Conservation (phyloP, 352 stramenopile genomes). For the Thalassiosira mediterranea region DNA sequence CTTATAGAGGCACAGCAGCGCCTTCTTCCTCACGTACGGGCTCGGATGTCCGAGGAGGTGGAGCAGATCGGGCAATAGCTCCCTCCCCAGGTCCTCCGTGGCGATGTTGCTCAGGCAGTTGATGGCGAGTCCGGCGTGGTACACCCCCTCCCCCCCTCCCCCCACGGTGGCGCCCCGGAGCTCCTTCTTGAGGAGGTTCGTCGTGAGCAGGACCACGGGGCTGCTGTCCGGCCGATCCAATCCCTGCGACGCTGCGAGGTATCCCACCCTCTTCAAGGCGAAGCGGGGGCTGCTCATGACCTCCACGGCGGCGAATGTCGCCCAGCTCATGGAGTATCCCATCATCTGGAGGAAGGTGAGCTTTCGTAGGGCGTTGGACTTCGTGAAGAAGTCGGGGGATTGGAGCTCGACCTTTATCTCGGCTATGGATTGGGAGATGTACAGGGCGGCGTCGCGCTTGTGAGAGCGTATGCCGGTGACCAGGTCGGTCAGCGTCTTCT, state of each 20-base stretch:
- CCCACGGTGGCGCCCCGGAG: conserved; percentile 80
- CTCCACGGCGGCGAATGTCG: conserved; percentile 97
- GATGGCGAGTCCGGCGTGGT: conserved; percentile 96
- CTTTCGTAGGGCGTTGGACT: conserved; percentile 96
- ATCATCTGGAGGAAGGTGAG: conserved; percentile 97
- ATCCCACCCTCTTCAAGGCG: conserved; percentile 95
- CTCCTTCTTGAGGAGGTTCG: conserved; percentile 99
- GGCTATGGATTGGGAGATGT: conserved; percentile 96
- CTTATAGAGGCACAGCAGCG: conserved; percentile 97
- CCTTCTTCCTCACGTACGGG: conserved; percentile 98
- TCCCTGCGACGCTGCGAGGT: conserved; percentile 93
- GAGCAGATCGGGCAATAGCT: conserved; percentile 84
- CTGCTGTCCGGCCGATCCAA: conserved; percentile 93
- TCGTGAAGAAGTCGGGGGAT: conserved; percentile 95
- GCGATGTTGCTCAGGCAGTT: conserved; percentile 99
- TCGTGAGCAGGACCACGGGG: conserved; percentile 98
- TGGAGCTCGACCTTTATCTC: conserved; percentile 98
- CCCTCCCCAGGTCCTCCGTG: conserved; percentile 93
- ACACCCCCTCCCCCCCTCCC: conserved; percentile 64
- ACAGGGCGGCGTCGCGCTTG: conserved; percentile 94
- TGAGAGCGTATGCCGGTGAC: conserved; percentile 97
- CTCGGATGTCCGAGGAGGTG: conserved; percentile 87
- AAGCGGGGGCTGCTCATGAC: conserved; percentile 93
- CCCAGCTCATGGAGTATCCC: conserved; percentile 98
- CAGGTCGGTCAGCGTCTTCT: conserved; percentile 98